Evolutionary conservation across 768 basidiomycete genomes (phyloP), one percentile per base, ranked within the genome.

Genomic region (Kondoa malvinella): DNA sequence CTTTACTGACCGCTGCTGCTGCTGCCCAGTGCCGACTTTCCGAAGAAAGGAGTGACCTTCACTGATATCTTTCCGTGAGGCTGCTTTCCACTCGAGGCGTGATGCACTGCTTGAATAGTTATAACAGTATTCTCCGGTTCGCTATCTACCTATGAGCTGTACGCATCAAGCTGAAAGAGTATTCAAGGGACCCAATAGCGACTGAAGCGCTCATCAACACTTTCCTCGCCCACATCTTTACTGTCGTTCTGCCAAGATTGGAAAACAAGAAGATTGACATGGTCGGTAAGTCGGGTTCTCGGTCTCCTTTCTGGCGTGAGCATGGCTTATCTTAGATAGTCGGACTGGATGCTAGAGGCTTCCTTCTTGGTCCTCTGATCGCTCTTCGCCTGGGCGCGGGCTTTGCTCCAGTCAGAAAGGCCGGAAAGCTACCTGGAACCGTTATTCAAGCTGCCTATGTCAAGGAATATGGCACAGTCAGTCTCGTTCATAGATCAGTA

Each of bases 351-450:
- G 94, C 94, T 27, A 82, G 95, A 66, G 95, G 95, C 16, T 99
- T 99, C 80, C 82, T 99, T 64, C 78, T 99, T 12, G 95, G 92
- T 0, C 95, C 95, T 0, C 83, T 91, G 72, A 83, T 99, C 73
- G 95, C 95, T 2, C 78, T 89, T 74, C 81, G 94, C 68, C 80
- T 99, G 30, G 89, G 89, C 30, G 92, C 92, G 1, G 89, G 90
- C 14, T 99, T 99, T 72, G 91, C 95, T 1, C 92, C 95, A 1
- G 92, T 97, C 34, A 82, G 95, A 69, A 99, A 99, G 79, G 80
- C 80, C 69, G 92, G 92, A 2, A 99, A 97, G 77, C 81, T 99
- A n/a, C 95, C 95, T 3, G 95, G 95, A 59, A 75, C 84, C 72
- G 87, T 86, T 76, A 81, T 85, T 59, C 80, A 81, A 33, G 86